Base-by-base conservation (phyloP, 1,284 basidiomycete species). In the Ustilago cynodontis region DNA sequence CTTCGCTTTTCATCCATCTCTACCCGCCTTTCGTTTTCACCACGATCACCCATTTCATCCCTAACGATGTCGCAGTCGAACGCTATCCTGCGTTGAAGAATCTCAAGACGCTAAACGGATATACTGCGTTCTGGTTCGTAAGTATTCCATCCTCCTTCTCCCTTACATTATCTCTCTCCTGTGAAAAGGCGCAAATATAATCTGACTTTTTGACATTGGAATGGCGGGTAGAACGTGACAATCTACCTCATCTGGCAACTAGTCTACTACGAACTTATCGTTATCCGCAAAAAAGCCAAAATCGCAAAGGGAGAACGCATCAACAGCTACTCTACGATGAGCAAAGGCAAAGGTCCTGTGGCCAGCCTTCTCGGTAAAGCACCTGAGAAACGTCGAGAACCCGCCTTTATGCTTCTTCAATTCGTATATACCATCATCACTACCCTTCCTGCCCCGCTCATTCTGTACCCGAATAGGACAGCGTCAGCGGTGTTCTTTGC, bases 181-280 rank as follows among this genome's bases (percentile, higher is more conserved):
- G n/a, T n/a, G n/a, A n/a, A n/a, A n/a, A n/a, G n/a, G n/a, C n/a
- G n/a, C n/a, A n/a, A n/a, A n/a, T n/a, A n/a, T n/a, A n/a, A n/a
- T n/a, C n/a, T 33, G 31, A 33, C 11, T 6, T 5, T 33, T 11
- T 33, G 31, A 33, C 31, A 33, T 5, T 33, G 31, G n/a, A n/a
- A n/a, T n/a, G n/a, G n/a, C n/a, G n/a, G 47, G 33, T 86, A 93
- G 65, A 94, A 91, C 79, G 89, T 68, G 82, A 84, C 88, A 0
- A 89, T 90, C 33, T 98, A 97, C 86, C 94, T 96, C 89, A 86
- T 88, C 53, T 94, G 94, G 59, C 95, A 97, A 87, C 89, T 95
- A 16, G 87, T 94, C 92, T 82, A 82, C 91, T 88, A 35, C 41
- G 59, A 69, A 26, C 59, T 77, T 51, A 77, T 77, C 45, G 60